Conservation (phyloP, 768 basidiomycete genomes). For the Tylopilus vinaceipallidus region DNA sequence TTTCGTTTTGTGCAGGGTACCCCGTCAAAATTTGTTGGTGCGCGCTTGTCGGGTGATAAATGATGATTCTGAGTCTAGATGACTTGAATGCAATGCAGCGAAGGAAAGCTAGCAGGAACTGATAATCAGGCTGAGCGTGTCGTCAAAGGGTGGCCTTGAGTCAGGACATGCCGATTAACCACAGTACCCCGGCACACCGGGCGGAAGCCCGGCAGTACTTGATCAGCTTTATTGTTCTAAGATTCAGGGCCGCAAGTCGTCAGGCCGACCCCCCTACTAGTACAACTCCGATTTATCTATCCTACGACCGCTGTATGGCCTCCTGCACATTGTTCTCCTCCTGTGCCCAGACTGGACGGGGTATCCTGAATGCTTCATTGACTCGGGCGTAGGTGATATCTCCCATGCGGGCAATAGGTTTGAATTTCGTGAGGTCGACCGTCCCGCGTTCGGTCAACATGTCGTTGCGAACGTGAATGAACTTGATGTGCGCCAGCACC, state of each 20-base stretch:
- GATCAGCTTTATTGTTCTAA: not conserved
- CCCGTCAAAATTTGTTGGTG: no score
- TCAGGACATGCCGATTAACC: no score
- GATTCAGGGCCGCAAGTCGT: not conserved
- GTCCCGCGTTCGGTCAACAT: slow-evolving; percentile 36
- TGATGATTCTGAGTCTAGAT: no score
- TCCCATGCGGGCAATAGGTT: slow-evolving; percentile 38
- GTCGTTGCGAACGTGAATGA: slow-evolving; percentile 44
- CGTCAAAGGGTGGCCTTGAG: no score
- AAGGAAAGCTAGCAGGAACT: no score
- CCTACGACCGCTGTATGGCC: slow-evolving; percentile 1
- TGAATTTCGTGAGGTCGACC: slow-evolving; percentile 36
- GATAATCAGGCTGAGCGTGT: no score
- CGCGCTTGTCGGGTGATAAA: no score
- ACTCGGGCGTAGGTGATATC: slow-evolving; percentile 37
- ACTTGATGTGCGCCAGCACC: slow-evolving; percentile 40
- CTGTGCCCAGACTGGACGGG: slow-evolving; percentile 21
- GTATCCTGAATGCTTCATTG: slow-evolving; percentile 29
- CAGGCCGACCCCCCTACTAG: not conserved
- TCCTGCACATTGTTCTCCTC: slow-evolving; percentile 14
- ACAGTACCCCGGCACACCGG: no score
- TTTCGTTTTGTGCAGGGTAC: no score
- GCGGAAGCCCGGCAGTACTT: no score
- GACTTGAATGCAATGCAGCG: no score
- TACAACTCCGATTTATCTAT: not conserved